These are phyloP conservation scores for Eucalyptus sideroxylon DNA, from an alignment of 345 rosid genomes.

Conservation along the genomic window DNA sequence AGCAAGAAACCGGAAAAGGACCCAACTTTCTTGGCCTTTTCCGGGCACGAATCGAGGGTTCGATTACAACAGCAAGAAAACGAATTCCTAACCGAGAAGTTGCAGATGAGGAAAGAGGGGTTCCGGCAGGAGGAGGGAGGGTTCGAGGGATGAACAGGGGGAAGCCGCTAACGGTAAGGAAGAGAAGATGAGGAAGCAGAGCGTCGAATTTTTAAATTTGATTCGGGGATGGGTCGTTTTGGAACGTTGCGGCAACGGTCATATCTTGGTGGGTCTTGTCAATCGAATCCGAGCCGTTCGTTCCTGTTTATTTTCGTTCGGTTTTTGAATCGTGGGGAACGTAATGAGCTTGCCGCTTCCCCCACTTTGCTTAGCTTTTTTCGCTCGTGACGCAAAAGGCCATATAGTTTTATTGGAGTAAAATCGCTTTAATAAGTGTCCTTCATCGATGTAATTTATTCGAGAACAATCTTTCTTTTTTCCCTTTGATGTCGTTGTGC, in stretches of 20 bases:
- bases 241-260: conserved; percentile 62
- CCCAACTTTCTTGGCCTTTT: neutral
- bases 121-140: neutral
- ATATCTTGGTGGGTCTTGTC: neutral
- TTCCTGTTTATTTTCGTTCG: neutral
- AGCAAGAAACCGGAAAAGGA: neutral
- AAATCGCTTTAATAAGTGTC: neutral
- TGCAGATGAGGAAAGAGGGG: neutral
- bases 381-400: neutral
- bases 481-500: neutral
- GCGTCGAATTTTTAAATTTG: neutral
- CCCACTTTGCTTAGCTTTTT: neutral
- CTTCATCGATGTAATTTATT: neutral
- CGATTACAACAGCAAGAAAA: neutral
- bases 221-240: neutral
- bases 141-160: neutral
- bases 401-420: neutral
- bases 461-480: neutral
- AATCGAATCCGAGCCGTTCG: neutral
- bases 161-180: conserved; percentile 33
- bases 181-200: neutral
- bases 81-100: neutral
- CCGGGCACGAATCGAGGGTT: neutral
- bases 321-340: neutral
- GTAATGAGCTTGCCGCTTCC: neutral